Percentiles rank a stretch among this genome's conserved stretches.
These are phyloP conservation scores for Hericium erinaceus DNA, from an alignment of 768 basidiomycete genomes.

Conservation along the genomic window DNA sequence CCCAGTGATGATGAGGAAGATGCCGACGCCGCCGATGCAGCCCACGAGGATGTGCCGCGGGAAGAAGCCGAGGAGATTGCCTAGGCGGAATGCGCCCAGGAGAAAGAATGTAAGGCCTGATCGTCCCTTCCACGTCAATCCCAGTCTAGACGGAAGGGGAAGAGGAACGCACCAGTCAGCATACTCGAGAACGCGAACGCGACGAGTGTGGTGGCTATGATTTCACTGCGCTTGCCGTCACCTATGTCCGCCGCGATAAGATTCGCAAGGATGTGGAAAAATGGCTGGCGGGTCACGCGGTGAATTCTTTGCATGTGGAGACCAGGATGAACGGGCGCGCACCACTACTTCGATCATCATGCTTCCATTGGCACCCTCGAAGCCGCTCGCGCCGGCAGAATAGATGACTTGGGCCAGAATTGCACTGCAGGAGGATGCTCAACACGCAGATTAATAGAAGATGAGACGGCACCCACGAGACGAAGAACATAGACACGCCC, in stretches of 20 bases:
- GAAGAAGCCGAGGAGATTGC: constrained; percentile 88
- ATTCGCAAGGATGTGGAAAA: constrained; percentile 87
- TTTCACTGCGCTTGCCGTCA: constrained; percentile 52
- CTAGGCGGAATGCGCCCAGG: constrained; percentile 78
- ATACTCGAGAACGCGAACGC: constrained; percentile 83
- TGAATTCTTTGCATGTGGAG: not conserved
- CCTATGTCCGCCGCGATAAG: constrained; percentile 67
- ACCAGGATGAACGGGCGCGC: constrained; percentile 21
- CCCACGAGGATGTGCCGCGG: constrained; percentile 96
- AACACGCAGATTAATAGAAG: not conserved
- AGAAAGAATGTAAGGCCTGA: constrained; percentile 73
- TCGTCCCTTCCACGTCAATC: constrained; percentile 1
- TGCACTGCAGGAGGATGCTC: constrained; percentile 31
- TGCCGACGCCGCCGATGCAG: constrained; percentile 93
- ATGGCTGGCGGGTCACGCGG: constrained; percentile 49
- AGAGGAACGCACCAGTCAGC: constrained; percentile 58
- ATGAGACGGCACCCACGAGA: constrained; percentile 41
- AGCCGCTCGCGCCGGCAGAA: constrained; percentile 78
- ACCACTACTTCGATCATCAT: constrained; percentile 99
- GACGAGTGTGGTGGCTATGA: constrained; percentile 88
- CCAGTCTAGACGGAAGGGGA: no score
- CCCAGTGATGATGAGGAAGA: constrained; percentile 88
- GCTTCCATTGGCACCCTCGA: constrained; percentile 84
- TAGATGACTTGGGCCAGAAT: constrained; percentile 79
- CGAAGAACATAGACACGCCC: constrained; percentile 95